Evolutionary conservation across 345 rosid species (phyloP), one percentile per base, ranked within the genome.

Genomic region (Bruguiera parviflora): DNA sequence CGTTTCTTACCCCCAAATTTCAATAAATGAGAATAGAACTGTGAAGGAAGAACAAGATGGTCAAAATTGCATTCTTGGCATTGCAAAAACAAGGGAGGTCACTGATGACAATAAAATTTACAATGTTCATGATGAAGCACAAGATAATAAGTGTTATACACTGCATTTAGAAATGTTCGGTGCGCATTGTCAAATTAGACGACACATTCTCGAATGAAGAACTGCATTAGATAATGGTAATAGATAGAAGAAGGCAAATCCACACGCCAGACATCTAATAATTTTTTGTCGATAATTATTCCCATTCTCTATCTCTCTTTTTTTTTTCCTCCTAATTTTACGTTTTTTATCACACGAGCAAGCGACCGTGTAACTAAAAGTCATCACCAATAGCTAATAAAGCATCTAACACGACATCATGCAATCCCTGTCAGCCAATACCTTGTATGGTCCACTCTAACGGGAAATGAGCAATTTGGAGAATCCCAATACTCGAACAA

Each of bases 231-330:
- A 15, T 55, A 46, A 39, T 55, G 33, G 43, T 46, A 8, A 28
- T 7, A 5, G 6, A 18, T 5, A 5, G 4, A 35, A 53, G 37
- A 64, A 55, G 53, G 55, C 0, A 39, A 71, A 4, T 28, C 15
- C 63, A 43, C 68, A 71, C 39, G 68, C 18, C 24, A 13, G 53
- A 29, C 57, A 25, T 18, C 57, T 6, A 19, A 56, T 63, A 63
- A 9, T 21, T 21, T 43, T 39, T 56, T n/a, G n/a, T 46, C 27
- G 5, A 8, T 56, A 32, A 21, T 19, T n/a, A 19, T 33, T 62
- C 16, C 37, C 58, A 32, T 10, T 53, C 61, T 39, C 18, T n/a
- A n/a, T 29, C 6, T 35, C 2, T 10, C 6, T 58, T 9, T 49
- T 37, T 33, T 39, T 43, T n/a, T 21, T 28, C 27, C 11, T 1